Evolutionary conservation across 2,329 filamentous ascomycete genomes (phyloP), one percentile per base, ranked within the genome.

Genomic region (Neonectria faginata): DNA sequence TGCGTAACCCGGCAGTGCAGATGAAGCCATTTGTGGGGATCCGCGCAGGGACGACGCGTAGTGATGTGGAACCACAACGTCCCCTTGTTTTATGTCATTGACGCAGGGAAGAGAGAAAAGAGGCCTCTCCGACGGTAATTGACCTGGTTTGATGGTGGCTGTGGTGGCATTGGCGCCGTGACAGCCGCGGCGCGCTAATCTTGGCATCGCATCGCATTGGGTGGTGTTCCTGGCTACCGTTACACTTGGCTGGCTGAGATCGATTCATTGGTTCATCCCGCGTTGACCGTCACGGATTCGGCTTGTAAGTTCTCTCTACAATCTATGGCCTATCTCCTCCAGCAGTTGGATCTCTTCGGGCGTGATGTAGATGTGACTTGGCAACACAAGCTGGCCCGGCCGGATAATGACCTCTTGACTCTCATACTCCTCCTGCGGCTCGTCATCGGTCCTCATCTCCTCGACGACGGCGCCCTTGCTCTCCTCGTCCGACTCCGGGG

Each of bases 271-370:
- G 5, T 20, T 51, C 29, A 29, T n/a, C 29, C n/a, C 7, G 3
- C 20, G 11, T 33, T 33, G 22, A 14, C 12, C 45, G 25, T 27
- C 22, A 29, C 11, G 7, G 36, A 20, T 16, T 42, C n/a, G n/a
- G 6, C 8, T n/a, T 42, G 39, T 42, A 42, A 42, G 39, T 20
- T 25, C 25, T 25, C 31, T 62, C 61, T 67, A 80, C 42, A 80
- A 62, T 22, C 78, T 70, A 41, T 75, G 76, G 51, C 76, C 74
- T 64, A 81, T 70, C 20, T 74, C 74, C 66, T 81, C 78, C 33
- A 81, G 60, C 11, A 79, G 57, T 54, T 77, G 72, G 20, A 73
- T 59, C 68, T 81, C 79, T 20, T 81, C 79, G 16, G 77, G 79
- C 58, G 75, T 78, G 20, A 81, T 72, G 45, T 72, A 78, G 65